phyloP scores from a whole-genome alignment of 306 rosid species.

The Styphnolobium japonicum region DNA sequence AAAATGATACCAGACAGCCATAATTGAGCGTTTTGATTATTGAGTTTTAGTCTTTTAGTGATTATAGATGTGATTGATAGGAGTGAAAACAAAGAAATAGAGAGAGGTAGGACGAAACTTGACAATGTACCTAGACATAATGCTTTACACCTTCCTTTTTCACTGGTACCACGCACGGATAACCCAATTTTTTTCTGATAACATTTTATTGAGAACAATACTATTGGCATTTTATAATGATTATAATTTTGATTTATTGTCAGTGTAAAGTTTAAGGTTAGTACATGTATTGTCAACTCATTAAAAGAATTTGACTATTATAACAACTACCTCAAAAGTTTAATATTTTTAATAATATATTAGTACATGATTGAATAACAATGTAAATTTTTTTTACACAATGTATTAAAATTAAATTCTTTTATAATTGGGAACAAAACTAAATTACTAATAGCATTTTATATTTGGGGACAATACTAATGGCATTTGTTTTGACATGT shows the following conservation, averaged over 20 bases:
- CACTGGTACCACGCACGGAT: neutral
- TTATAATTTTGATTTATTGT: no score
- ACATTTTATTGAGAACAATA: neutral
- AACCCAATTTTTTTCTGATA: neutral
- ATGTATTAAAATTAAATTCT: no score
- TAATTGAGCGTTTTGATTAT: neutral
- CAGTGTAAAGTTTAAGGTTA: no score
- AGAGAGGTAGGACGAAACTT: neutral
- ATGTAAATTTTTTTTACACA: no score
- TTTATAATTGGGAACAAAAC: neutral
- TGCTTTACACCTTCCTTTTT: neutral
- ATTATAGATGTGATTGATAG: neutral
- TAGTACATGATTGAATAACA: no score
- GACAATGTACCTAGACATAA: neutral
- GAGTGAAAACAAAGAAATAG: neutral
- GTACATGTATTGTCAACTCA: no score
- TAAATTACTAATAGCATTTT: neutral
- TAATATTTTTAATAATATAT: no score
- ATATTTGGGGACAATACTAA: neutral
- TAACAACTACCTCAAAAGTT: no score
- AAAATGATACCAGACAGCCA: neutral
- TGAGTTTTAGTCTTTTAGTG: neutral
- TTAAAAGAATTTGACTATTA: no score
- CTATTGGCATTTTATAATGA: neutral
- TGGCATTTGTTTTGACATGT: neutral